Percentiles rank a stretch among this genome's conserved stretches.
These are phyloP conservation scores for Pistacia integerrima DNA, from an alignment of 345 rosid genomes.

Conservation along the genomic window DNA sequence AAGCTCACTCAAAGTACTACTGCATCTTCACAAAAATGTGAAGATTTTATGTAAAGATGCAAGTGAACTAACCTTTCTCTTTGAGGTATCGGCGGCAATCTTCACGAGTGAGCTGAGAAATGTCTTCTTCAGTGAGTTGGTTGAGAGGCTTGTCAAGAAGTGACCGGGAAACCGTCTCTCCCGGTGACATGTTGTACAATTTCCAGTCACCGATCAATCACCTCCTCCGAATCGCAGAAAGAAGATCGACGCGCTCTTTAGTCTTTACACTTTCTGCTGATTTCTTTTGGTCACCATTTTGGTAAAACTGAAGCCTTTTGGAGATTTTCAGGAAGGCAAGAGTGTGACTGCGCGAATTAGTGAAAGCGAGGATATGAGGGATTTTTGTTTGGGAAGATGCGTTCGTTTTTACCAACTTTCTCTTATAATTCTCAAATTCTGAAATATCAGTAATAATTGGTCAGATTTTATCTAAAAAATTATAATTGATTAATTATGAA, in stretches of 20 bases:
- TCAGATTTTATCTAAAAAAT: too few relatives aligned
- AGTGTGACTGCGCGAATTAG: neutral
- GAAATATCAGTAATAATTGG: too few relatives aligned
- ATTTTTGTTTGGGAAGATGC: neutral
- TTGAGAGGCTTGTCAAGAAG: slow-evolving; percentile 43
- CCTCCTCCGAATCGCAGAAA: neutral
- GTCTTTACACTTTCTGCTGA: neutral
- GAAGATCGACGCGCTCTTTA: slow-evolving; percentile 10
- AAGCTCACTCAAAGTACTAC: neutral
- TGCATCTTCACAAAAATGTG: neutral
- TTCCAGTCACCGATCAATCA: slow-evolving; percentile 5
- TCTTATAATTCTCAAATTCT: too few relatives aligned
- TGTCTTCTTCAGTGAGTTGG: slow-evolving; percentile 52
- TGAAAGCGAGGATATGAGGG: neutral
- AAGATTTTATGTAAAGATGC: neutral
- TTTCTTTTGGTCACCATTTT: slow-evolving; percentile 15
- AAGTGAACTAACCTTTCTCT: slow-evolving; percentile 33
- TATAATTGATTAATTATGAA: too few relatives aligned
- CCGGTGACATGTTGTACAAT: slow-evolving; percentile 32
- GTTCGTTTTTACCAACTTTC: too few relatives aligned
- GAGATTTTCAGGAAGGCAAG: neutral
- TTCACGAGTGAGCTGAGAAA: slow-evolving; percentile 59
- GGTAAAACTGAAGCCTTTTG: slow-evolving; percentile 22
- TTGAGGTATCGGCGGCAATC: slow-evolving; percentile 58
- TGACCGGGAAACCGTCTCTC: slow-evolving; percentile 35